Conservation (phyloP, 2,329 filamentous ascomycete species). For the Microcyclosporella mali region DNA sequence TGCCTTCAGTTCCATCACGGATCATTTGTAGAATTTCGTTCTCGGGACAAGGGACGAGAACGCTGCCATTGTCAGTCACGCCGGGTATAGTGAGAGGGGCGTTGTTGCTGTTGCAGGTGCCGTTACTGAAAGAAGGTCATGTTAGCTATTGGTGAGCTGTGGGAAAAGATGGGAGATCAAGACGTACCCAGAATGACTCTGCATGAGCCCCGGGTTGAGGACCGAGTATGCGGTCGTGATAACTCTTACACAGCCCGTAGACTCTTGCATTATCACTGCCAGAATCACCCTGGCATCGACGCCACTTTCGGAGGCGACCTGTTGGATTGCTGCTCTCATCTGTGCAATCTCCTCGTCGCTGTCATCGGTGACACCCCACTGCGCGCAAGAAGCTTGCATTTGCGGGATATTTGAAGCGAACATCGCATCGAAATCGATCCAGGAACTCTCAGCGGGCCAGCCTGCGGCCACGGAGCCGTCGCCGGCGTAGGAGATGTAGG, state of each 20-base stretch:
- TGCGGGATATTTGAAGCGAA: conserved; percentile 30
- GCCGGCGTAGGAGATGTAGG: conserved; percentile 29
- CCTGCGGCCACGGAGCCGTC: conserved; percentile 32
- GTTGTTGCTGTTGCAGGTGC: conserved; percentile 32
- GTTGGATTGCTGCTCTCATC: conserved; percentile 34
- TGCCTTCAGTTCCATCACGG: conserved; percentile 40
- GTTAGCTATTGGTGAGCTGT: not conserved
- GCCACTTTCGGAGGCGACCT: conserved; percentile 25
- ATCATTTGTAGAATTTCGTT: conserved; percentile 38
- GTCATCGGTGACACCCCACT: conserved; percentile 34
- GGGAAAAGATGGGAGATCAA: not conserved
- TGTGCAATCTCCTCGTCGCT: conserved; percentile 33
- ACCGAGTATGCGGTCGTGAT: conserved; percentile 37
- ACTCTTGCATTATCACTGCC: conserved; percentile 43
- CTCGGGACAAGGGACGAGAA: conserved; percentile 36
- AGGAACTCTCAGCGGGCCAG: conserved; percentile 33
- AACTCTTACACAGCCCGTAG: conserved; percentile 42
- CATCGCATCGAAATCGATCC: conserved; percentile 34
- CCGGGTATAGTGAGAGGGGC: conserved; percentile 6
- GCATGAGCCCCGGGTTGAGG: conserved; percentile 42
- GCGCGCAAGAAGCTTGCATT: conserved; percentile 34
- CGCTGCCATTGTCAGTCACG: conserved; percentile 20
- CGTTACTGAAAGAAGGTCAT: conserved; percentile 10
- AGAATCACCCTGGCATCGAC: conserved; percentile 40
- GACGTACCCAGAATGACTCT: conserved; percentile 35